Percentiles rank a stretch among this genome's conserved stretches.
Conservation (phyloP, 176 grass and related monocot species). For the Lolium perenne region DNA sequence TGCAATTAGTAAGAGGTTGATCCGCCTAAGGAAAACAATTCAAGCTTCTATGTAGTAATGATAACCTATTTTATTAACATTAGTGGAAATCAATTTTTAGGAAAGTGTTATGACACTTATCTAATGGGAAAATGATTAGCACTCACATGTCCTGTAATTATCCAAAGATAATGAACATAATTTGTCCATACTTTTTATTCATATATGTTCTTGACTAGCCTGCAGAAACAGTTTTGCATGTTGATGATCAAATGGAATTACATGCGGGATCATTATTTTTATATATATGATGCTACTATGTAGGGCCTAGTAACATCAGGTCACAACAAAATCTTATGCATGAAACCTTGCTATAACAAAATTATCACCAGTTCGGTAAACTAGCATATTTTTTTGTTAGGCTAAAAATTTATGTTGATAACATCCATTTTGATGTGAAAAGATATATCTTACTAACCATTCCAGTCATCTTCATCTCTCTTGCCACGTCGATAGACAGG, state of each 20-base stretch:
- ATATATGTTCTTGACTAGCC: conserved; percentile 25
- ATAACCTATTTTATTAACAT: conserved; percentile 16
- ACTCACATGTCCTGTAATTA: not conserved
- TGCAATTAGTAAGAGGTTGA: conserved; percentile 44
- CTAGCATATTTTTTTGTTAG: conserved; percentile 20
- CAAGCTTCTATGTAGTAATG: not conserved
- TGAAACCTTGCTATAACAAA: conserved; percentile 17
- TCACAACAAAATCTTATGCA: conserved; percentile 9
- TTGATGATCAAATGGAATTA: conserved; percentile 31
- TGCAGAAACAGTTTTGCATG: not conserved
- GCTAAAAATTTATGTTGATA: not conserved
- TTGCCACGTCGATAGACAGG: conserved; percentile 77
- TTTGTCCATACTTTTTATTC: not conserved
- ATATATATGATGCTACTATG: conserved; percentile 22
- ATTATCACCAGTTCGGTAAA: conserved; percentile 17
- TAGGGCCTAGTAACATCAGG: not conserved
- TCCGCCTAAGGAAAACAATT: not conserved
- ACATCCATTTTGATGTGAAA: conserved; percentile 8
- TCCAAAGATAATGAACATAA: not conserved
- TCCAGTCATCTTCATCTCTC: conserved; percentile 81
- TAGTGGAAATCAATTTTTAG: conserved; percentile 10
- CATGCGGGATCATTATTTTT: not conserved
- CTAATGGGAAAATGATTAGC: conserved; percentile 13
- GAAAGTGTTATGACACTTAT: not conserved
- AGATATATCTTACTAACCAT: conserved; percentile 54